A percentile compares a stretch with the other conserved stretches of the same genome.
Conservation (phyloP, 345 rosid genomes). For the Salix arbutifolia region DNA sequence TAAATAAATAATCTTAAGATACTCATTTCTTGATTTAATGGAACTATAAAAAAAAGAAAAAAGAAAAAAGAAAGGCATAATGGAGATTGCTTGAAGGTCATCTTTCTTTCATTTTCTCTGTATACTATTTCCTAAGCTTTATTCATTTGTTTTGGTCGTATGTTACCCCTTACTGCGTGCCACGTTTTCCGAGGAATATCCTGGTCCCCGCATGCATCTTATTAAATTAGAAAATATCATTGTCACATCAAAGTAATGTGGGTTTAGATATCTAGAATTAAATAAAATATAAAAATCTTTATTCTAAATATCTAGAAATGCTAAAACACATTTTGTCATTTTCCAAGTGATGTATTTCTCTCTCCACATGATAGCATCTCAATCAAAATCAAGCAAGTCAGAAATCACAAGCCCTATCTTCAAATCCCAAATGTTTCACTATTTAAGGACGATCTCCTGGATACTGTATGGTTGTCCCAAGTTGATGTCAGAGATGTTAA, state of each 20-base stretch:
- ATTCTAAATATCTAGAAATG: neutral
- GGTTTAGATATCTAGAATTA: neutral
- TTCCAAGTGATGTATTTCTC: too few species aligned
- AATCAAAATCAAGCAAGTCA: too few species aligned
- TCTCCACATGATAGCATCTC: too few species aligned
- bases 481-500: neutral
- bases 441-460: neutral
- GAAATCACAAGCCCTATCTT: neutral
- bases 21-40: too few species aligned
- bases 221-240: neutral
- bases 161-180: neutral
- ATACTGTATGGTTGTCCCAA: neutral
- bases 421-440: neutral
- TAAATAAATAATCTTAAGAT: too few species aligned
- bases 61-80: too few species aligned
- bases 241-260: neutral
- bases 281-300: neutral
- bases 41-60: too few species aligned
- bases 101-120: neutral
- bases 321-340: neutral
- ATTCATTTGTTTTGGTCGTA: neutral
- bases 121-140: neutral
- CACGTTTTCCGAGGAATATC: neutral
- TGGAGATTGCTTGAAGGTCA: neutral
- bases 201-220: neutral